phyloP scores from a whole-genome alignment of 805 yeast species.

The Teunomyces gatunensis region DNA sequence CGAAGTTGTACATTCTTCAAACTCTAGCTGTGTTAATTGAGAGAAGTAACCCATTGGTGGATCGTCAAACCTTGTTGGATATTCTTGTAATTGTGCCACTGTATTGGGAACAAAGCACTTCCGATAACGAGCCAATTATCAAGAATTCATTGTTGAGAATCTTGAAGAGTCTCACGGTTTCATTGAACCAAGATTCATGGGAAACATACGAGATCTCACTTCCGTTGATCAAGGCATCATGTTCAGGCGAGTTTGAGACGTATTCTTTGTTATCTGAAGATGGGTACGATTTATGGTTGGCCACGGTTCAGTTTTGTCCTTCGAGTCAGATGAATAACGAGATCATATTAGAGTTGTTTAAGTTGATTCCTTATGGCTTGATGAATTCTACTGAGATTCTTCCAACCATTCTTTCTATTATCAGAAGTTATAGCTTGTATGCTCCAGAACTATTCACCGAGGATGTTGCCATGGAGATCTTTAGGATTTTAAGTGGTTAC shows the following conservation, averaged over 20 bases:
- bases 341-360: conserved; percentile 46
- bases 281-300: conserved; percentile 82
- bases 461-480: conserved; percentile 38
- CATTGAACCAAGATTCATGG: conserved; percentile 53
- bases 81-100: conserved; percentile 60
- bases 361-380: conserved; percentile 56
- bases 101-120: conserved; percentile 64
- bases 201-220: conserved; percentile 53
- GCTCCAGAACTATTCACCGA: conserved; percentile 40
- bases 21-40: conserved; percentile 63
- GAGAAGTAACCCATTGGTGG: conserved; percentile 62
- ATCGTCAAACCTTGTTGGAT: conserved; percentile 48
- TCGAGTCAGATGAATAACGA: conserved; percentile 24
- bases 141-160: conserved; percentile 47
- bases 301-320: conserved; percentile 63
- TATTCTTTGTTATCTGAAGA: conserved; percentile 73
- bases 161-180: conserved; percentile 52
- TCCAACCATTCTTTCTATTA: conserved; percentile 58
- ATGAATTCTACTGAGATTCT: conserved; percentile 71
- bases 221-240: conserved; percentile 67
- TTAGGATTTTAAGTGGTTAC: conserved; percentile 52
- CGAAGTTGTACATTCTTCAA: conserved; percentile 70
- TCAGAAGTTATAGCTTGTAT: conserved; percentile 60
- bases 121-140: conserved; percentile 33
- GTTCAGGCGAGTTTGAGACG: conserved; percentile 39